Percentiles rank a stretch among this genome's conserved stretches.
Conservation (phyloP, 2,329 filamentous ascomycete species). For the Parastagonospora nodorum region DNA sequence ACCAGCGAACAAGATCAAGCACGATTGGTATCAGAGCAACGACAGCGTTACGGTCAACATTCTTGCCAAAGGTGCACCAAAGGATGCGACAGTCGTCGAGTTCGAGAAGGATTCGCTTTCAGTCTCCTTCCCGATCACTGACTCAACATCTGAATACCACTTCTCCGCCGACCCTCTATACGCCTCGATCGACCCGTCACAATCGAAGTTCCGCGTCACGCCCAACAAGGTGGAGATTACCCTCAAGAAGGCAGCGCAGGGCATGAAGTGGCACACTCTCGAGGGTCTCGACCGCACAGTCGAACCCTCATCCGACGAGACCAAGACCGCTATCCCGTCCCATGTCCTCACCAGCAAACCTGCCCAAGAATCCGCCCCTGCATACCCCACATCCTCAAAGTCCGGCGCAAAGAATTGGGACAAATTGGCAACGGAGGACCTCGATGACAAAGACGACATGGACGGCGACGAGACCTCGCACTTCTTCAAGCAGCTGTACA, state of each 20-base stretch:
- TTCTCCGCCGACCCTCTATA: conserved; percentile 71
- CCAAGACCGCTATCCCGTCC: conserved; percentile 18
- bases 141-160: conserved; percentile 60
- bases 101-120: conserved; percentile 57
- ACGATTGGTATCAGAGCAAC: conserved; percentile 71
- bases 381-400: conserved; percentile 86
- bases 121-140: conserved; percentile 63
- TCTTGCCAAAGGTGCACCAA: conserved; percentile 67
- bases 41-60: conserved; percentile 67
- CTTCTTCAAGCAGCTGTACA: conserved; percentile 93
- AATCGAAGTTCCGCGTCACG: conserved; percentile 68
- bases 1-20: conserved; percentile 63
- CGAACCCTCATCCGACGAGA: conserved; percentile 8
- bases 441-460: conserved; percentile 59
- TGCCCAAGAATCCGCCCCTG: conserved; percentile 51
- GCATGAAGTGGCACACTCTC: conserved; percentile 70
- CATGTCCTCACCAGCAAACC: conserved; percentile 26
- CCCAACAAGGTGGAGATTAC: conserved; percentile 80
- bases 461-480: conserved; percentile 68
- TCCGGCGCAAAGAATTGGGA: conserved; percentile 92
- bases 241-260: conserved; percentile 68
- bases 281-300: conserved; percentile 47
- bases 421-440: conserved; percentile 64
- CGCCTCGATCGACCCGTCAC: conserved; percentile 64
- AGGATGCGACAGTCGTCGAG: conserved; percentile 60